phyloP scores from a whole-genome alignment of 257 asterid genomes.

The Nicotiana noctiflora region DNA sequence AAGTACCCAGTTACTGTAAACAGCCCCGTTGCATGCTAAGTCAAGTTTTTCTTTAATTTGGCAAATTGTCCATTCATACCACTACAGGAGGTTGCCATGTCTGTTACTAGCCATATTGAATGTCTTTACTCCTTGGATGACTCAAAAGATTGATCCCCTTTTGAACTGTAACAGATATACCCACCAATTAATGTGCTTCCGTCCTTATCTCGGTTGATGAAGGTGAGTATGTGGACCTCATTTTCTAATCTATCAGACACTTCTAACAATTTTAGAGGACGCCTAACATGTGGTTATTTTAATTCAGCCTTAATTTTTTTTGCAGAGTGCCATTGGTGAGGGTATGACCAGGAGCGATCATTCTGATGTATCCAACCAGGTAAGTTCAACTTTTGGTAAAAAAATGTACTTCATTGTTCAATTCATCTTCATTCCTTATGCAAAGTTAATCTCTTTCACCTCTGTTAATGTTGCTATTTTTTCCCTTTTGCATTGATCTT shows the following conservation, averaged over 20 bases:
- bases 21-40: neutral
- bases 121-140: neutral
- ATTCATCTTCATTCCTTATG: neutral
- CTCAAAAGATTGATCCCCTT: neutral
- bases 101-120: neutral
- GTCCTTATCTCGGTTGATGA: constrained; percentile 93
- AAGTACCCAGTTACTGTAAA: neutral
- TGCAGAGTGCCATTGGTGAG: constrained; percentile 98
- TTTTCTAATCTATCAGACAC: neutral
- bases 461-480: neutral
- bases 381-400: constrained; percentile 7
- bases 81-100: neutral
- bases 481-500: neutral
- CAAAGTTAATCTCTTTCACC: neutral
- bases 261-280: neutral
- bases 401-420: neutral
- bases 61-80: neutral
- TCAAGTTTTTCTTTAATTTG: neutral
- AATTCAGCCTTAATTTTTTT: neutral
- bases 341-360: constrained; percentile 99
- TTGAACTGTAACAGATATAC: constrained; percentile 21
- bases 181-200: constrained; percentile 98
- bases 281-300: neutral
- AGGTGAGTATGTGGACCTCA: constrained; percentile 40
- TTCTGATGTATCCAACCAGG: constrained; percentile 98